Percentiles rank a stretch among this genome's conserved stretches.
phyloP scores from a whole-genome alignment of 2,329 filamentous ascomycete genomes.

The Paecilomyces sp. region DNA sequence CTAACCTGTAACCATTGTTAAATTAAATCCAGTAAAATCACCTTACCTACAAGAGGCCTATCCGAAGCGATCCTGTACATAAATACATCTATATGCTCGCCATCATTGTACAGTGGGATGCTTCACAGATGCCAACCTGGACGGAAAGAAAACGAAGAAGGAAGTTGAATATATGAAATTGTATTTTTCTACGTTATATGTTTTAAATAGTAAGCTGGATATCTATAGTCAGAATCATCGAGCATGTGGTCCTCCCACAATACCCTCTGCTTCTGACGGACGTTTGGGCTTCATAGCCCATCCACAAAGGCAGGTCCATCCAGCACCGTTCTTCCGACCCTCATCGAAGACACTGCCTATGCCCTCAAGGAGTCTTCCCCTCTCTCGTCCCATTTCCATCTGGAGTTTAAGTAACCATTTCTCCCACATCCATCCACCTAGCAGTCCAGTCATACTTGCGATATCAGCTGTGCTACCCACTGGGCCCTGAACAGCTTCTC shows the following conservation, averaged over 20 bases:
- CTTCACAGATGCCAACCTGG: too few species aligned
- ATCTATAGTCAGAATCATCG: background rate
- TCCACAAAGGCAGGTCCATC: constrained; percentile 55
- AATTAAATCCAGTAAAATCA: too few species aligned
- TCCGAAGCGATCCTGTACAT: too few species aligned
- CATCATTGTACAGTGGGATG: too few species aligned
- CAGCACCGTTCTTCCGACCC: constrained; percentile 49
- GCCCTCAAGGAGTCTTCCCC: constrained; percentile 46
- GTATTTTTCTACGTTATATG: background rate
- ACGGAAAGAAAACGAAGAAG: too few species aligned
- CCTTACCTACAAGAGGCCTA: too few species aligned
- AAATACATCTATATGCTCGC: too few species aligned
- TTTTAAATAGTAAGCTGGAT: too few species aligned
- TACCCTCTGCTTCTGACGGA: background rate
- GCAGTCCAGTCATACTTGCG: constrained; percentile 69
- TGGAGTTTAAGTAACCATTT: constrained; percentile 88
- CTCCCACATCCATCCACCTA: constrained; percentile 90
- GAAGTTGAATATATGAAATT: background rate
- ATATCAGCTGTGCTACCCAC: constrained; percentile 64
- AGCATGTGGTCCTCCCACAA: background rate
- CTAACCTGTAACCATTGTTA: too few species aligned
- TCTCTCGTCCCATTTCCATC: constrained; percentile 70
- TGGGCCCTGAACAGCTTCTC: constrained; percentile 51
- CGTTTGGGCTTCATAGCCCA: constrained; percentile 48
- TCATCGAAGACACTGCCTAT: constrained; percentile 54